Evolutionary conservation across 306 rosid species (phyloP).

Genomic region (Echinosophora koreensis): DNA sequence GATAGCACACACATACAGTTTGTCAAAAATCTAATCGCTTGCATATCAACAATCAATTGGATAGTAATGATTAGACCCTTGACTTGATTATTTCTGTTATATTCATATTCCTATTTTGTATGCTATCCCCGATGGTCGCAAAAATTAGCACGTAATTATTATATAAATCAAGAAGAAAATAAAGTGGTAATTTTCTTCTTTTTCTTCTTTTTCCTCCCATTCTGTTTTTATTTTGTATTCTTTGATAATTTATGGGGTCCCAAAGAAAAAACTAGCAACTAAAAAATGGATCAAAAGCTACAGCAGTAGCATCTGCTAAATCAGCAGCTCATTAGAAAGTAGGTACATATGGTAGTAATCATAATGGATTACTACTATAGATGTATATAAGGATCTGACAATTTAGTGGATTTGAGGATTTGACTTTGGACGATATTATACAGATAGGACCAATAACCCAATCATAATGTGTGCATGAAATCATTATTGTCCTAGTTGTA

Average conservation of each 20-base stretch:
- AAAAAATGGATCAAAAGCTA: too few species aligned
- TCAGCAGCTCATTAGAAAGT: too few species aligned
- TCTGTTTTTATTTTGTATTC: not conserved
- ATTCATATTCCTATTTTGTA: conserved; percentile 46
- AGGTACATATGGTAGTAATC: too few species aligned
- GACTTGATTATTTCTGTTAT: conserved; percentile 43
- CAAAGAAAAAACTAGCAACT: too few species aligned
- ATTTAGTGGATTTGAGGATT: not conserved
- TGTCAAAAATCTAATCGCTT: conserved; percentile 27
- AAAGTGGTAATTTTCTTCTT: not conserved
- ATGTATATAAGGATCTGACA: not conserved
- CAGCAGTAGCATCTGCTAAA: too few species aligned
- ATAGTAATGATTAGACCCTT: conserved; percentile 45
- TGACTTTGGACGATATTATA: conserved; percentile 19
- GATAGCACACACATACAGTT: conserved; percentile 10
- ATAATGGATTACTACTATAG: not conserved
- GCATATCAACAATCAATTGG: conserved; percentile 39
- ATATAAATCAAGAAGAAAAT: not conserved
- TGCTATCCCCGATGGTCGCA: not conserved
- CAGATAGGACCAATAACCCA: conserved; percentile 9
- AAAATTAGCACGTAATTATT: not conserved
- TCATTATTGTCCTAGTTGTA: conserved; percentile 41
- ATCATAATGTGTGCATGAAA: conserved; percentile 21
- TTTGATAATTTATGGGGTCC: too few species aligned
- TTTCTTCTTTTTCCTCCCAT: not conserved